Percentiles rank a stretch among this genome's conserved stretches.
These are phyloP conservation scores for Astrothelium subdiscretum DNA, from an alignment of 495 filamentous ascomycete species.

Conservation along the genomic window DNA sequence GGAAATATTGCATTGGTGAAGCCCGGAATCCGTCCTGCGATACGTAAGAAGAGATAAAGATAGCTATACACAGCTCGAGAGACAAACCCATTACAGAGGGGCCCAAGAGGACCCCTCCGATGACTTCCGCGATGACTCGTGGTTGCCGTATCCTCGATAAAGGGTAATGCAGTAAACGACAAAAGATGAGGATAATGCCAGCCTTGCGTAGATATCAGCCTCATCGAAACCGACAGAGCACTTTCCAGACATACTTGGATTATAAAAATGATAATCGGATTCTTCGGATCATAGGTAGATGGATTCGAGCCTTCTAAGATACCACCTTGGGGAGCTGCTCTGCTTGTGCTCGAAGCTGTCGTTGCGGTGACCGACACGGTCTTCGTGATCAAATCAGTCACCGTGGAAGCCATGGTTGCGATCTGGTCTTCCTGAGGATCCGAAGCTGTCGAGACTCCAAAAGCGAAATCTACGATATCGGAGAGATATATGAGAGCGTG, in stretches of 20 bases:
- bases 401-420: conserved; percentile 3
- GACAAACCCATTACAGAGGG: conserved; percentile 65
- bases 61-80: background rate
- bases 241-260: conserved; percentile 55
- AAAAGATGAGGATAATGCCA: conserved; percentile 81
- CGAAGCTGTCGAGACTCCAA: background rate
- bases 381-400: conserved; percentile 18
- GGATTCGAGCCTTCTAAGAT: conserved; percentile 69
- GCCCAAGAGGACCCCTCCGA: conserved; percentile 83
- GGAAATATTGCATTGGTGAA: conserved; percentile 76
- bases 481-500: too few relatives aligned
- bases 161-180: conserved; percentile 71
- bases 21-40: conserved; percentile 49
- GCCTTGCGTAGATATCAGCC: conserved; percentile 40
- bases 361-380: conserved; percentile 12
- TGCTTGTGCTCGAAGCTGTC: conserved; percentile 18
- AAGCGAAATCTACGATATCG: background rate
- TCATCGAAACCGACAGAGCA: background rate
- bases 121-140: conserved; percentile 89
- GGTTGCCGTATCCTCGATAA: conserved; percentile 81
- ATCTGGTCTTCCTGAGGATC: background rate
- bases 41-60: background rate
- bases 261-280: conserved; percentile 90
- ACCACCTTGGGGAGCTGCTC: conserved; percentile 48
- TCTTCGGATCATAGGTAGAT: conserved; percentile 53